Conservation (phyloP, 164 flowering plant species). For the Vitis rupestris region DNA sequence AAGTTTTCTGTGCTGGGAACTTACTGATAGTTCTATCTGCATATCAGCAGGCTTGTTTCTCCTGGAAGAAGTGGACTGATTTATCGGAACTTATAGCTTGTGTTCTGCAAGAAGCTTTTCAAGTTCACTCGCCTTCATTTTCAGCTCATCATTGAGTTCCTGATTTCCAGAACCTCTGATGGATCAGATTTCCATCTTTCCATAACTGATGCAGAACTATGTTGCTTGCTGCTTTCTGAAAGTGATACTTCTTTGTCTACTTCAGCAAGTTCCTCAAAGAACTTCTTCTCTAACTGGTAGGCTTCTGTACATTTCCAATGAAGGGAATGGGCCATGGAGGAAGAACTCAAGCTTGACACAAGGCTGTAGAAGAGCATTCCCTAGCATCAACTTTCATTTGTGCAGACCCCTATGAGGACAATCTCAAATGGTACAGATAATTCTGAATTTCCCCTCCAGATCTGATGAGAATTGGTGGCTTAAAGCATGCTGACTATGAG, state of each 20-base stretch:
- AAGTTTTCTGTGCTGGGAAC: slow-evolving; percentile 27
- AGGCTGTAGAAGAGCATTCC: too few species aligned
- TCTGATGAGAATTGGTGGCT: too few species aligned
- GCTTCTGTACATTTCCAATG: slow-evolving; percentile 25
- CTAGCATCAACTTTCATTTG: too few species aligned
- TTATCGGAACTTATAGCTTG: slow-evolving; percentile 78
- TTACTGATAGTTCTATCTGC: slow-evolving; percentile 34
- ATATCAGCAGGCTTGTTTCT: slow-evolving; percentile 52
- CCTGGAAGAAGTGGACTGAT: slow-evolving; percentile 55
- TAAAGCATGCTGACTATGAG: too few species aligned
- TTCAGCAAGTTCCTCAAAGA: too few species aligned
- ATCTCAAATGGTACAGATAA: too few species aligned
- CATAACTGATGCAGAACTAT: too few species aligned
- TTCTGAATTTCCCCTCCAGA: too few species aligned
- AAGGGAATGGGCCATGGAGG: slow-evolving; percentile 22
- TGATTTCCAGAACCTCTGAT: slow-evolving; percentile 45
- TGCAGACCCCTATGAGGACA: too few species aligned
- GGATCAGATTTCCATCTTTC: too few species aligned
- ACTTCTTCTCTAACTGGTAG: slow-evolving; percentile 20
- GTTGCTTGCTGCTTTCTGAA: too few species aligned
- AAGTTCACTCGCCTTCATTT: slow-evolving; percentile 90
- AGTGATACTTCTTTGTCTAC: too few species aligned
- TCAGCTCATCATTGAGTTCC: slow-evolving; percentile 85
- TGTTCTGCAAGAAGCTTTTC: slow-evolving; percentile 98
- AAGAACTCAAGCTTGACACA: slow-evolving; percentile 22